A percentile compares a stretch with the other conserved stretches of the same genome.
These are phyloP conservation scores for Carex arenaria DNA, from an alignment of 202 grass and related monocot genomes.

Conservation along the genomic window DNA sequence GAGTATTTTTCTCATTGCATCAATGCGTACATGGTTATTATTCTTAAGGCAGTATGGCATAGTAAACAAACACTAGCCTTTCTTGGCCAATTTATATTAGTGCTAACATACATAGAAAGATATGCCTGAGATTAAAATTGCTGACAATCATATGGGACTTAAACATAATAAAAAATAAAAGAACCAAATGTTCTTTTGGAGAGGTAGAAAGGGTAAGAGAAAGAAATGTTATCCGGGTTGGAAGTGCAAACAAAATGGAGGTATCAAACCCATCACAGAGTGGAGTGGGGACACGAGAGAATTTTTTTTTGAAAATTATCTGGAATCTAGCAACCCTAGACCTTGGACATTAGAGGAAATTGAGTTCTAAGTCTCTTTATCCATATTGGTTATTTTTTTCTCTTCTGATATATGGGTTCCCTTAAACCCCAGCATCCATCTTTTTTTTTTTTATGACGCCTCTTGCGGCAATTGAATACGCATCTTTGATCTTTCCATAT, in stretches of 20 bases:
- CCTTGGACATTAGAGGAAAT: background rate
- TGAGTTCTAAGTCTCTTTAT: background rate
- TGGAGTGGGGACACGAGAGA: background rate
- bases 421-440: no score
- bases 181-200: background rate
- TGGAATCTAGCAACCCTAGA: background rate
- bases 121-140: background rate
- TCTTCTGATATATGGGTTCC: no score
- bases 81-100: background rate
- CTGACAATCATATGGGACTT: background rate
- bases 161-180: background rate
- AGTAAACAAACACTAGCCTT: background rate
- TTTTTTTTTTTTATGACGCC: no score
- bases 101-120: background rate
- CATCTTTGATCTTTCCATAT: no score
- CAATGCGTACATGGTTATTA: background rate
- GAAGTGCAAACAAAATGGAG: background rate
- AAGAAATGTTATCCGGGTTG: background rate
- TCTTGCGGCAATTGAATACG: no score
- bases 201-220: background rate
- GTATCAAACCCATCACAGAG: background rate
- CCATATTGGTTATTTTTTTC: background rate
- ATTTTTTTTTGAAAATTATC: background rate
- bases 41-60: background rate
- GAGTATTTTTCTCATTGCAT: background rate